These are phyloP conservation scores for Pyracantha coccinea DNA, from an alignment of 331 rosid genomes.

Conservation along the genomic window DNA sequence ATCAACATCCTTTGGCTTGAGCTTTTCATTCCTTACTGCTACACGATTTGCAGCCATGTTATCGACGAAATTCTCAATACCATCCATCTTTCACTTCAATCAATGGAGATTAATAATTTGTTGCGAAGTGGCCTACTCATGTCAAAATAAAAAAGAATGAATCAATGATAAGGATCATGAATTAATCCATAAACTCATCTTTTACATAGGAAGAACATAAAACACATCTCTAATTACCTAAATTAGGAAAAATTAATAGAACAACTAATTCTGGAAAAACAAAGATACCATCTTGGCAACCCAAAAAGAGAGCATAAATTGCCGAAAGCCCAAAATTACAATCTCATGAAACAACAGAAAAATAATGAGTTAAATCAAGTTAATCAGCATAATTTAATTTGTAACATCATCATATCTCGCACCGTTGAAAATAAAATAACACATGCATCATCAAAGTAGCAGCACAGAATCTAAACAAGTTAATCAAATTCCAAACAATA, in stretches of 20 bases:
- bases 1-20: conserved; percentile 21
- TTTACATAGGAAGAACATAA: neutral
- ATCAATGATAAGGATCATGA: neutral
- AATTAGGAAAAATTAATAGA: neutral
- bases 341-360: neutral
- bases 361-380: neutral
- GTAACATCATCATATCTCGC: too few species aligned
- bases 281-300: neutral
- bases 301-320: neutral
- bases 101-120: conserved; percentile 2
- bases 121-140: neutral
- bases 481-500: neutral
- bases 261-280: neutral
- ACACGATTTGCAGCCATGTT: conserved; percentile 36
- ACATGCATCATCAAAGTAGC: neutral
- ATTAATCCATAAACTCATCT: neutral
- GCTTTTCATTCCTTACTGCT: conserved; percentile 15
- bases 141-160: neutral
- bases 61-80: conserved; percentile 8
- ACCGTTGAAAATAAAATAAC: too few species aligned
- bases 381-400: too few species aligned
- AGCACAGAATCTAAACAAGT: neutral
- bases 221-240: neutral
- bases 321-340: neutral
- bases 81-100: conserved; percentile 16